phyloP scores from a whole-genome alignment of 2,329 filamentous ascomycete species.

The Monilinia laxa region DNA sequence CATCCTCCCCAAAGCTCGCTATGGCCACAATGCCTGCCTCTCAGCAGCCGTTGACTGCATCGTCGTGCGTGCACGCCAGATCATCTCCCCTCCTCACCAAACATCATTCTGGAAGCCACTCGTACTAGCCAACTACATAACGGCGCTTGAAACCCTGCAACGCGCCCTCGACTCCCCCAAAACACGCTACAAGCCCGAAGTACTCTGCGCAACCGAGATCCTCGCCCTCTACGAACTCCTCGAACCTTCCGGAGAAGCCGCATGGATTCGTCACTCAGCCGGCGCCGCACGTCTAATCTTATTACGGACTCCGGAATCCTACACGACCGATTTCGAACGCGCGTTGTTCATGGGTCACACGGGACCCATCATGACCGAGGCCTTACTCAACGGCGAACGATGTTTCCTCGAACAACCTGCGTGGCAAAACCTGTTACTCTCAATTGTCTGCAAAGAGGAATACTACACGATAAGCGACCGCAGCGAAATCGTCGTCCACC shows the following conservation, averaged over 20 bases:
- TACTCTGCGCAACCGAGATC: conserved; percentile 36
- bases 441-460: conserved; percentile 28
- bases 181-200: conserved; percentile 31
- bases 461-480: conserved; percentile 28
- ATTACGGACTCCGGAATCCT: conserved; percentile 38
- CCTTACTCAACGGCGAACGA: conserved; percentile 29
- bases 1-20: conserved; percentile 19
- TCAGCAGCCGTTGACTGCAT: conserved; percentile 37
- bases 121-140: conserved; percentile 33
- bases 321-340: conserved; percentile 42
- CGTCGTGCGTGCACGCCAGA: conserved; percentile 34
- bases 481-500: conserved; percentile 31
- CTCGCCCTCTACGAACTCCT: conserved; percentile 38
- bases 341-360: conserved; percentile 42
- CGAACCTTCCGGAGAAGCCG: conserved; percentile 36
- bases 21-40: conserved; percentile 34
- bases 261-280: conserved; percentile 41
- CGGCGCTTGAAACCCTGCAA: conserved; percentile 32
- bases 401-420: conserved; percentile 33
- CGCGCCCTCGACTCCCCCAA: conserved; percentile 32
- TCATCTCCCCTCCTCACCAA: conserved; percentile 29
- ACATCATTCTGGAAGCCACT: conserved; percentile 23
- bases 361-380: conserved; percentile 39
- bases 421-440: conserved; percentile 32
- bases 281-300: conserved; percentile 40